A percentile compares a stretch with the other conserved stretches of the same genome.
Conservation (phyloP, 148 eudicot genomes). For the Rhododendron mucronatum region DNA sequence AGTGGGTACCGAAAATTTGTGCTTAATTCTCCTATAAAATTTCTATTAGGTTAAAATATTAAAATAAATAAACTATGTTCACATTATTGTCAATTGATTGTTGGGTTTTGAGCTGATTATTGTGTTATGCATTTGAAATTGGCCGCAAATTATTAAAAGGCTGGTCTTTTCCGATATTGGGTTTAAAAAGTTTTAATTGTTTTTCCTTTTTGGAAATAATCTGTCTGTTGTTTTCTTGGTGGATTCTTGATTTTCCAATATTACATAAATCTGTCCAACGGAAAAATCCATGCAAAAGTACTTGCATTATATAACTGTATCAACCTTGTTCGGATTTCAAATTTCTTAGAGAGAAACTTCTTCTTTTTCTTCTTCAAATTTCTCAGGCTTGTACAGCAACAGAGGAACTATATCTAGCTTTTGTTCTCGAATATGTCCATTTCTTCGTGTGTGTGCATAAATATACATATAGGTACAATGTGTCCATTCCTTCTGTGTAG, state of each 20-base stretch:
- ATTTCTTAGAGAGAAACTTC: background rate
- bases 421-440: background rate
- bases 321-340: background rate
- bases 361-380: background rate
- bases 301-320: background rate
- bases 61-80: background rate
- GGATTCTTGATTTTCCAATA: background rate
- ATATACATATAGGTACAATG: background rate
- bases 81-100: background rate
- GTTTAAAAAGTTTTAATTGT: background rate
- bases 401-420: background rate
- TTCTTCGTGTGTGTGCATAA: background rate
- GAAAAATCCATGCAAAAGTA: background rate
- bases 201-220: background rate
- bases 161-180: background rate
- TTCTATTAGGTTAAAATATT: background rate
- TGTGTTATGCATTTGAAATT: background rate
- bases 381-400: background rate
- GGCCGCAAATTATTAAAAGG: background rate
- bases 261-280: background rate
- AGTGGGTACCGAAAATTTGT: background rate
- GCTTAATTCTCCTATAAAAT: background rate
- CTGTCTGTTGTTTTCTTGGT: background rate
- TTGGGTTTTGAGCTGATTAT: background rate
- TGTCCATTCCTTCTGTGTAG: background rate